phyloP scores from a whole-genome alignment of 306 rosid genomes.

The Casuarina glauca region DNA sequence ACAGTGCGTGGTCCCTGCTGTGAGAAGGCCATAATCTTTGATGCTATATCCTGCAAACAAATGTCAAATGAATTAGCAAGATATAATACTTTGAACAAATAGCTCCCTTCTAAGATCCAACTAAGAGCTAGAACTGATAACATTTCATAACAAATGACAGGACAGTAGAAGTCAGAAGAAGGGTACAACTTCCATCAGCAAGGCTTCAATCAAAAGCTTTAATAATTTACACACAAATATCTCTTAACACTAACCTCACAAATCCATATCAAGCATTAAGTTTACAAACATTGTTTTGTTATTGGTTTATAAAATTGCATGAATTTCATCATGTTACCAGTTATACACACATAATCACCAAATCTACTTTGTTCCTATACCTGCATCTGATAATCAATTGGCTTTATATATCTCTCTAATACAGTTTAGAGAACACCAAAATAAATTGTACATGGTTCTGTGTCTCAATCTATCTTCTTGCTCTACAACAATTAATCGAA shows the following conservation, averaged over 20 bases:
- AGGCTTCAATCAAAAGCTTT: conserved; percentile 11
- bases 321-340: not conserved
- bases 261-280: not conserved
- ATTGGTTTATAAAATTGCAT: not conserved
- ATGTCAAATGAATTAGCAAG: conserved; percentile 18
- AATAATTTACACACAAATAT: not conserved
- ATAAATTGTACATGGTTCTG: not conserved
- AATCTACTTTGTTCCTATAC: not conserved
- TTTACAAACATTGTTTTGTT: not conserved
- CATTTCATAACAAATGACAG: not conserved
- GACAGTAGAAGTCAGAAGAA: not conserved
- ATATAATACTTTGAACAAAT: not conserved
- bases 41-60: conserved; percentile 66
- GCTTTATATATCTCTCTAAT: not conserved
- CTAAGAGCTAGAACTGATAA: not conserved
- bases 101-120: not conserved
- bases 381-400: not conserved
- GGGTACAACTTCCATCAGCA: not conserved
- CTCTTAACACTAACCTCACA: not conserved
- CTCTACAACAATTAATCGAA: not conserved
- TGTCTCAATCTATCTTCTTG: not conserved
- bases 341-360: not conserved
- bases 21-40: conserved; percentile 54
- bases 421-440: not conserved
- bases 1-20: conserved; percentile 66